phyloP scores from a whole-genome alignment of 495 filamentous ascomycete species.

The Chaetomidium leptoderma region DNA sequence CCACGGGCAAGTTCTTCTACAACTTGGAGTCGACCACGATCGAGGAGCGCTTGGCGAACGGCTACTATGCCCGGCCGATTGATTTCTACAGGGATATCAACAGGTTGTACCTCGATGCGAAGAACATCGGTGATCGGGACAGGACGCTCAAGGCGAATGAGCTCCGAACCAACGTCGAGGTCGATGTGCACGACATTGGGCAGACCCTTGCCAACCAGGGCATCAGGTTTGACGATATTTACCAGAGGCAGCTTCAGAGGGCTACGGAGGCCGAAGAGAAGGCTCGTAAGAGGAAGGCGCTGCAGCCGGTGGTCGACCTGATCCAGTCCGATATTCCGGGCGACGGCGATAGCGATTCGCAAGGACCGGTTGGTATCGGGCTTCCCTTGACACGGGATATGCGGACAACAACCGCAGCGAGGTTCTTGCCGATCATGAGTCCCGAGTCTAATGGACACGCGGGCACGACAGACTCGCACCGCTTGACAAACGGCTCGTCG shows the following conservation, averaged over 20 bases:
- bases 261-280: slow-evolving; percentile 62
- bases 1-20: slow-evolving; percentile 80
- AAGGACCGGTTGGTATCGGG: slow-evolving; percentile 59
- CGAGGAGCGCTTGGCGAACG: slow-evolving; percentile 89
- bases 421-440: slow-evolving; percentile 46
- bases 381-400: slow-evolving; percentile 48
- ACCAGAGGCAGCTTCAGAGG: slow-evolving; percentile 67
- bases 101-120: slow-evolving; percentile 76
- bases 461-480: slow-evolving; percentile 42
- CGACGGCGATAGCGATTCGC: slow-evolving; percentile 35
- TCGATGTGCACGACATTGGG: slow-evolving; percentile 73
- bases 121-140: slow-evolving; percentile 68
- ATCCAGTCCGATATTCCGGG: slow-evolving; percentile 35
- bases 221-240: slow-evolving; percentile 52
- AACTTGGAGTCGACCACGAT: slow-evolving; percentile 92
- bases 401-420: slow-evolving; percentile 41
- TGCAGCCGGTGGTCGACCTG: slow-evolving; percentile 37
- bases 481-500: slow-evolving; percentile 65
- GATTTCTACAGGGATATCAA: slow-evolving; percentile 87
- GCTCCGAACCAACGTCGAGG: slow-evolving; percentile 83
- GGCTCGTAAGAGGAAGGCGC: slow-evolving; percentile 50
- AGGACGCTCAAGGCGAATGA: slow-evolving; percentile 81
- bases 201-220: slow-evolving; percentile 48
- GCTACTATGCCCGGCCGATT: slow-evolving; percentile 82
- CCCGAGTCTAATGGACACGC: slow-evolving; percentile 49